Conservation (phyloP, 148 eudicot genomes). For the Rhododendron williamsianum region DNA sequence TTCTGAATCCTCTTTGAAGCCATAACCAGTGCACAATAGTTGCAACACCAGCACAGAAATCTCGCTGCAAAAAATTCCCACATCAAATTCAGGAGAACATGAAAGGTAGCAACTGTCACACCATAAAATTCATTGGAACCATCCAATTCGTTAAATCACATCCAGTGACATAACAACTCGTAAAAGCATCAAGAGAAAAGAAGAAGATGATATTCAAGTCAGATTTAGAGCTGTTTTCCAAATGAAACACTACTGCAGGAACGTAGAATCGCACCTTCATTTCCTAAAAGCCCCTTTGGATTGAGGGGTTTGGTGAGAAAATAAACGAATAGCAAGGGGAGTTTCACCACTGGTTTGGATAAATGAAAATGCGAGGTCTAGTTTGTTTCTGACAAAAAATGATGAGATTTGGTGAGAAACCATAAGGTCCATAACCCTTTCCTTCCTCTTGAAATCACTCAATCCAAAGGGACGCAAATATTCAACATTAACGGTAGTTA, state of each 20-base stretch:
- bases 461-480: background rate
- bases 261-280: background rate
- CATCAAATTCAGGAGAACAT: background rate
- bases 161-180: background rate
- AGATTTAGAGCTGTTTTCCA: background rate
- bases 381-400: background rate
- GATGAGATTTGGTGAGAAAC: background rate
- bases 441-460: background rate
- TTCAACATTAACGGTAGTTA: no score
- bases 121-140: background rate
- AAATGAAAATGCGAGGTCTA: background rate
- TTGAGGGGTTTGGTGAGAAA: background rate
- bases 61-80: background rate
- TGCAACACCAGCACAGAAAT: background rate
- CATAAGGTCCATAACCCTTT: background rate
- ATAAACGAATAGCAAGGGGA: background rate
- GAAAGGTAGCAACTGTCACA: background rate
- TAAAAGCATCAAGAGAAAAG: background rate
- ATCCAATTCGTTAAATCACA: background rate
- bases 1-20: slow-evolving; percentile 46
- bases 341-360: background rate
- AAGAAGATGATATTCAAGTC: background rate
- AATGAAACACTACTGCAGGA: background rate
- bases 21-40: slow-evolving; percentile 12
- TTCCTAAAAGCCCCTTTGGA: background rate